Evolutionary conservation across 2,329 filamentous ascomycete genomes (phyloP).

Genomic region (Arthrobotrys pseudoclavata): DNA sequence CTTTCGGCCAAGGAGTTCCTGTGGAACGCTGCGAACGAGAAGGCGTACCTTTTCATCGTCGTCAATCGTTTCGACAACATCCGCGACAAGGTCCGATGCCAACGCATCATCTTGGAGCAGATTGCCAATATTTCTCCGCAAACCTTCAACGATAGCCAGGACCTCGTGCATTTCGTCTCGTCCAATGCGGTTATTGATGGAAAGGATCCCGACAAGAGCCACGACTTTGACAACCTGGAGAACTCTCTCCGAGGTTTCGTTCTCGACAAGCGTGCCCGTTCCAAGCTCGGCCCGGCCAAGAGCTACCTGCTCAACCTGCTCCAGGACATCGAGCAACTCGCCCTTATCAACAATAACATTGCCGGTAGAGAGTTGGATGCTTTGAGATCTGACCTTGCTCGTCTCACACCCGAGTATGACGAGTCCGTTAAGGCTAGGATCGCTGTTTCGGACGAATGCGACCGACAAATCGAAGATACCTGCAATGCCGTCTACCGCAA

Average conservation of each 20-base stretch:
- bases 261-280: conserved; percentile 92
- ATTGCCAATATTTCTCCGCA: conserved; percentile 87
- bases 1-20: conserved; percentile 98
- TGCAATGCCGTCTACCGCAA: conserved; percentile 88
- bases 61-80: conserved; percentile 98
- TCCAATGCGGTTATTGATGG: conserved; percentile 93
- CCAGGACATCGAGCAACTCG: conserved; percentile 85
- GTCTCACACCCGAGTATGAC: conserved; percentile 87
- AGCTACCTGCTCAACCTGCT: conserved; percentile 96
- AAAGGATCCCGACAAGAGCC: conserved; percentile 87
- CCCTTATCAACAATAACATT: conserved; percentile 87
- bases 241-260: conserved; percentile 91
- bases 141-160: conserved; percentile 90
- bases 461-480: conserved; percentile 84
- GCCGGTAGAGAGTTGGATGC: conserved; percentile 86
- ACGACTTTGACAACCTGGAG: conserved; percentile 91
- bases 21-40: conserved; percentile 92
- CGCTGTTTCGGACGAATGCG: conserved; percentile 84
- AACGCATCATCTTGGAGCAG: conserved; percentile 93
- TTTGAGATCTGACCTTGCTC: conserved; percentile 81
- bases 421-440: conserved; percentile 82
- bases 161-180: conserved; percentile 97
- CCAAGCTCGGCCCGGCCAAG: conserved; percentile 93
- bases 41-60: conserved; percentile 98
- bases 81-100: conserved; percentile 87